Conservation (phyloP, 225 moss, liverwort and hornwort species). For the Polytrichum formosum region DNA sequence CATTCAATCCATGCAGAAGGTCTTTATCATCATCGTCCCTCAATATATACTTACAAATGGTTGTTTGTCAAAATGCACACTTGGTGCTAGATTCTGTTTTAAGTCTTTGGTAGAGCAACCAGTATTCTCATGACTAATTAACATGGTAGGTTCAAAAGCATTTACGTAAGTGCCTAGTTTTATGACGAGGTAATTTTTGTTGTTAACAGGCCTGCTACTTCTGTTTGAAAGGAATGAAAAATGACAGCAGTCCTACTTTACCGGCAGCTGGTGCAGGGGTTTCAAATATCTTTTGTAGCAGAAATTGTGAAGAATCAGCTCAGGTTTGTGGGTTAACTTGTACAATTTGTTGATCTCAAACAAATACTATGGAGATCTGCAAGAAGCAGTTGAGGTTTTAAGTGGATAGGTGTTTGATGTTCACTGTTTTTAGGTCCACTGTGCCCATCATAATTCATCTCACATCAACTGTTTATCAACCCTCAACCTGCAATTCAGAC, state of each 20-base stretch:
- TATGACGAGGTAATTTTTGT: background rate
- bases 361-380: too few species aligned
- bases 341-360: background rate
- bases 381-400: too few species aligned
- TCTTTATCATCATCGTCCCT: constrained; percentile 4
- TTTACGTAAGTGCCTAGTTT: too few species aligned
- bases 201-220: constrained; percentile 49
- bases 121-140: too few species aligned
- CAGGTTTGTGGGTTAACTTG: constrained; percentile 25
- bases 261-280: constrained; percentile 9
- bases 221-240: constrained; percentile 45
- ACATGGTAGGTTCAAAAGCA: too few species aligned
- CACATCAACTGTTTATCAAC: too few species aligned
- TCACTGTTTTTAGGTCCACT: too few species aligned
- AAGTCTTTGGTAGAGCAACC: too few species aligned
- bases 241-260: constrained; percentile 14
- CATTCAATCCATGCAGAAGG: constrained; percentile 45
- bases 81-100: too few species aligned
- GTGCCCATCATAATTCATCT: too few species aligned
- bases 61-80: background rate
- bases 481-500: too few species aligned
- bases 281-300: constrained; percentile 38
- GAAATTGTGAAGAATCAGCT: constrained; percentile 45
- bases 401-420: too few species aligned
- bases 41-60: background rate